Conservation (phyloP, 73 alveolate genomes). For the Effrenium voratum region DNA sequence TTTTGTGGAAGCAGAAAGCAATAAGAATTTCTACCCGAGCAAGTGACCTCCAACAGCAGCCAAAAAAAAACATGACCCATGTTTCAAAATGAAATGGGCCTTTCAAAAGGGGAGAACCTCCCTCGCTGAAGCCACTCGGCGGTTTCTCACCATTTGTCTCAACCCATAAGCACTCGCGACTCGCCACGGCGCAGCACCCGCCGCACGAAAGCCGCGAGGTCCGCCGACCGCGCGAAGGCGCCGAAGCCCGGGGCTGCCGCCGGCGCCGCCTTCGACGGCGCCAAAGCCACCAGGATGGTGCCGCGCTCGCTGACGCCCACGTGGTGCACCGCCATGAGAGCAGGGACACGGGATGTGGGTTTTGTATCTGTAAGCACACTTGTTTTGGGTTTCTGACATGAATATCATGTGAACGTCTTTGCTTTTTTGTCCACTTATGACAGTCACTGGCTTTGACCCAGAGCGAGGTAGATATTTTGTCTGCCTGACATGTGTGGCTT, state of each 20-base stretch:
- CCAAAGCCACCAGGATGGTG: constrained; percentile 51
- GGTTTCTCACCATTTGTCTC: too few species aligned
- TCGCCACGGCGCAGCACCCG: constrained; percentile 61
- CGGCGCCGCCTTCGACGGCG: constrained; percentile 2
- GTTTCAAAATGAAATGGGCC: too few species aligned
- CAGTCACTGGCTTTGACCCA: background rate
- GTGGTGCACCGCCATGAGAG: background rate
- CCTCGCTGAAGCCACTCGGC: too few species aligned
- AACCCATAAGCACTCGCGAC: too few species aligned
- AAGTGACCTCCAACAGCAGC: too few species aligned
- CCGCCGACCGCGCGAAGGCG: constrained; percentile 34
- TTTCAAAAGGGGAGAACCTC: too few species aligned
- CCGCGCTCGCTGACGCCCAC: constrained; percentile 86
- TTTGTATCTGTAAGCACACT: background rate
- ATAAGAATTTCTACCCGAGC: too few species aligned
- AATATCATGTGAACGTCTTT: too few species aligned
- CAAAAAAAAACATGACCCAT: too few species aligned
- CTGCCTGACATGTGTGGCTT: background rate
- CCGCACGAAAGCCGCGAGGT: constrained; percentile 68
- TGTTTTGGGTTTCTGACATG: too few species aligned
- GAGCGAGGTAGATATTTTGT: background rate
- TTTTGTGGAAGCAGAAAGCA: too few species aligned
- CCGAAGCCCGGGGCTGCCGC: background rate
- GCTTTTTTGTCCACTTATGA: background rate
- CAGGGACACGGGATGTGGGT: background rate